Conservation (phyloP, 2,329 filamentous ascomycete genomes). For the Penicillium sp. region DNA sequence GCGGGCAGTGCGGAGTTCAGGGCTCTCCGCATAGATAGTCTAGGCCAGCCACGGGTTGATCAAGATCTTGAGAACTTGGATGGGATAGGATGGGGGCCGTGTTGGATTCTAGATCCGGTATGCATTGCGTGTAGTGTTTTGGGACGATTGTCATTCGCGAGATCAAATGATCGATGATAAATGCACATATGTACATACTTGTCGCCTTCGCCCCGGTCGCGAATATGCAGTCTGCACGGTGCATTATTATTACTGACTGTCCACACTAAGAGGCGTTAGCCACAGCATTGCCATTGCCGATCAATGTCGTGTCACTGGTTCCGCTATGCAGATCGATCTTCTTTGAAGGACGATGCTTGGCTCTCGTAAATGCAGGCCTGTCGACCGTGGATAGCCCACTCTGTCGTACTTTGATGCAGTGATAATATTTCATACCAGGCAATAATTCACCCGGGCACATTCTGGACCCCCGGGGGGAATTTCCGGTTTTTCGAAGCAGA, state of each 20-base stretch:
- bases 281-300: neutral
- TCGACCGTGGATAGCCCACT: neutral
- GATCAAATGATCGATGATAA: neutral
- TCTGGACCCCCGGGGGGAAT: neutral
- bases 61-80: neutral
- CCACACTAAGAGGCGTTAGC: neutral
- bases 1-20: neutral
- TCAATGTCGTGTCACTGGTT: neutral
- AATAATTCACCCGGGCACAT: neutral
- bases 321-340: conserved; percentile 1
- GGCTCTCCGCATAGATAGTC: neutral
- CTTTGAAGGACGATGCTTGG: neutral
- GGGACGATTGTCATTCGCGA: neutral
- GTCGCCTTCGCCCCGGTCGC: neutral
- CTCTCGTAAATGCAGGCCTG: neutral
- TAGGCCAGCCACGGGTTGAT: neutral
- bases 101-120: neutral
- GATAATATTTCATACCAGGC: neutral
- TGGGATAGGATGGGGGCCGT: neutral
- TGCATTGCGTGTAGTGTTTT: neutral
- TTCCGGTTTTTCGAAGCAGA: neutral
- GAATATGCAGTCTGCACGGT: neutral
- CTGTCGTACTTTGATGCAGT: neutral
- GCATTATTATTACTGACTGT: neutral
- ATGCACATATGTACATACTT: neutral